Conservation (phyloP, 1,139 yeast species). For the Yamadazyma sp. region DNA sequence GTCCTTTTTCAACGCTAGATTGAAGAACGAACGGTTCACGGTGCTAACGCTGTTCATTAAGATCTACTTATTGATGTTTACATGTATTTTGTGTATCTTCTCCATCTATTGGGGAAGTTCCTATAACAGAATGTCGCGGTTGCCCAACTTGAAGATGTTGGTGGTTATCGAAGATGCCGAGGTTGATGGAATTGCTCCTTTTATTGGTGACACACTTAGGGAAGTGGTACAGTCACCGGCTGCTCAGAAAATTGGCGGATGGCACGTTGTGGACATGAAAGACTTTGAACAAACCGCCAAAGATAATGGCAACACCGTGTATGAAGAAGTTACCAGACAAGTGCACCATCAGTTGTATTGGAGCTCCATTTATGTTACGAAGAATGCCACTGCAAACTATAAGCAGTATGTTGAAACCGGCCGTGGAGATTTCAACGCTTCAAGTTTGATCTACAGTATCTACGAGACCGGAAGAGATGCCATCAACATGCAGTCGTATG, state of each 20-base stretch:
- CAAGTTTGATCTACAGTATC: conserved; percentile 25
- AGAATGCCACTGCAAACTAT: conserved; percentile 34
- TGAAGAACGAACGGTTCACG: conserved; percentile 20
- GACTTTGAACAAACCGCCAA: conserved; percentile 30
- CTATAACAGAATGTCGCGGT: conserved; percentile 27
- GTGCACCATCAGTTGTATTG: conserved; percentile 48
- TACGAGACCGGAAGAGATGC: conserved; percentile 48
- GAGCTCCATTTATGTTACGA: conserved; percentile 41
- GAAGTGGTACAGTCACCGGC: conserved; percentile 18
- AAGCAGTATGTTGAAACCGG: conserved; percentile 27
- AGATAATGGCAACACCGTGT: conserved; percentile 29
- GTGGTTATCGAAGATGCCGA: conserved; percentile 42
- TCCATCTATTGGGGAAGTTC: conserved; percentile 49
- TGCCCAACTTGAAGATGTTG: conserved; percentile 35
- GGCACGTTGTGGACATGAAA: conserved; percentile 34
- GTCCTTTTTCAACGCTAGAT: conserved; percentile 30
- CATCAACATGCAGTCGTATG: conserved; percentile 26
- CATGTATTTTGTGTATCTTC: conserved; percentile 30
- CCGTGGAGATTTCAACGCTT: conserved; percentile 25
- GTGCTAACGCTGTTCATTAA: conserved; percentile 18
- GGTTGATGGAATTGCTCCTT: conserved; percentile 27
- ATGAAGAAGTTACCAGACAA: conserved; percentile 30
- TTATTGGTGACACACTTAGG: conserved; percentile 30
- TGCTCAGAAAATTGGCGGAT: conserved; percentile 33
- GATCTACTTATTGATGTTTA: conserved; percentile 28